phyloP scores from a whole-genome alignment of 2,329 filamentous ascomycete species.

The Thielaviopsis musarum region DNA sequence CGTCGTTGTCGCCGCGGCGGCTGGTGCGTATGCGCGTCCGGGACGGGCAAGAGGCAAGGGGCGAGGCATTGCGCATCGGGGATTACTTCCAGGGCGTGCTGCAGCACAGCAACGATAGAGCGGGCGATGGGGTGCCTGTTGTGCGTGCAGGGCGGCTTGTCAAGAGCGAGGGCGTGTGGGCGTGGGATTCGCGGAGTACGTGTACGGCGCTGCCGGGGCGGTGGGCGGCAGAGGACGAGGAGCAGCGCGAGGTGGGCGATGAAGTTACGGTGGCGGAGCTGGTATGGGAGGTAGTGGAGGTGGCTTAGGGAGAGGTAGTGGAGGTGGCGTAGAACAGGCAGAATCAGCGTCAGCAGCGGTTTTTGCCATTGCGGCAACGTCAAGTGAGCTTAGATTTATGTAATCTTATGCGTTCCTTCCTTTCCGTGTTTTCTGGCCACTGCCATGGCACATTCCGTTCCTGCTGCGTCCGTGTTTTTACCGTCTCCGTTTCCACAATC shows the following conservation, averaged over 20 bases:
- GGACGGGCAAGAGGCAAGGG: not conserved
- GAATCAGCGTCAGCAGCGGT: not conserved
- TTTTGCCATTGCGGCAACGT: not conserved
- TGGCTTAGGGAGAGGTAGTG: not conserved
- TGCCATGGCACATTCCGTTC: too few species aligned
- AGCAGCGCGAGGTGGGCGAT: not conserved
- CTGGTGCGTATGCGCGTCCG: not conserved
- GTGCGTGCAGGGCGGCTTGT: not conserved
- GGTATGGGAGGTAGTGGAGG: constrained; percentile 4
- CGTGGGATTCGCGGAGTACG: constrained; percentile 2
- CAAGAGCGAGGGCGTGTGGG: not conserved
- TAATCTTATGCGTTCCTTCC: too few species aligned
- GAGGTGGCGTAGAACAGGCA: not conserved
- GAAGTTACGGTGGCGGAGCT: not conserved
- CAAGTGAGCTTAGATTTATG: not conserved
- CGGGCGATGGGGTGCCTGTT: not conserved
- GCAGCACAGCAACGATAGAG: not conserved
- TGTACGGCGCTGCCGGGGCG: not conserved
- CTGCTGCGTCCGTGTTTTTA: too few species aligned
- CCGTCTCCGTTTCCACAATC: too few species aligned
- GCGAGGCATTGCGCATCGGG: constrained; percentile 1
- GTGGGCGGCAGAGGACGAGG: not conserved
- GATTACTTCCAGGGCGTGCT: constrained; percentile 7
- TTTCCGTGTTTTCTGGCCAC: too few species aligned
- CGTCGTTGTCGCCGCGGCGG: too few species aligned